A percentile compares a stretch with the other conserved stretches of the same genome.
Evolutionary conservation across 106 monocot species (phyloP).

Genomic region (Dendrobium chrysotoxum): DNA sequence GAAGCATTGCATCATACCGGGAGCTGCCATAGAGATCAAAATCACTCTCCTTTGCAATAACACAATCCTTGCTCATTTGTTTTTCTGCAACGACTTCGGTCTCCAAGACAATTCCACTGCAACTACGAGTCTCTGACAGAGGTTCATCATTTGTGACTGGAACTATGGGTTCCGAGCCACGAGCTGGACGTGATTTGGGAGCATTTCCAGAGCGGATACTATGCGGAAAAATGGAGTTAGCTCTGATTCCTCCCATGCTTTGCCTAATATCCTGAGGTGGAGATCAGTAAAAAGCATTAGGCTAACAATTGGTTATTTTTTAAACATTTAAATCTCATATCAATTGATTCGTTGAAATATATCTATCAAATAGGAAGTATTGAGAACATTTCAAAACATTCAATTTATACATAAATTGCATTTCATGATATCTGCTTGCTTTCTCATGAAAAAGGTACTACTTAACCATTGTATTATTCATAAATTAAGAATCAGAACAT

Average conservation of each 20-base stretch:
- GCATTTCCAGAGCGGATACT: conserved; percentile 52
- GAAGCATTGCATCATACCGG: conserved; percentile 72
- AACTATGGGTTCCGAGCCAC: conserved; percentile 33
- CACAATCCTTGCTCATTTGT: conserved; percentile 33
- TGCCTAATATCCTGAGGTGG: conserved; percentile 72
- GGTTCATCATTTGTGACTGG: conserved; percentile 18
- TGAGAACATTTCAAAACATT: too few relatives aligned
- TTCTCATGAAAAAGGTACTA: background rate
- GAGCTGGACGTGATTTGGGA: conserved; percentile 35
- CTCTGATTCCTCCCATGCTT: conserved; percentile 62
- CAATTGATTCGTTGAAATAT: background rate
- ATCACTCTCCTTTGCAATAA: conserved; percentile 35
- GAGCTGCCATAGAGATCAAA: conserved; percentile 67
- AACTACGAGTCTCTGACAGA: conserved; percentile 17
- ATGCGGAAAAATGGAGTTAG: conserved; percentile 82
- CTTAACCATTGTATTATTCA: too few relatives aligned
- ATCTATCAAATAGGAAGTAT: background rate
- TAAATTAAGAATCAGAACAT: too few relatives aligned
- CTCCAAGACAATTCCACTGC: conserved; percentile 21
- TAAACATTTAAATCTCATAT: background rate
- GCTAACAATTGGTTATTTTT: background rate
- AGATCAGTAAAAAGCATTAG: background rate
- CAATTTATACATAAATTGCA: too few relatives aligned
- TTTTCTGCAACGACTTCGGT: conserved; percentile 13
- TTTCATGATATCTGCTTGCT: background rate